Evolutionary conservation across 225 moss, liverwort and hornwort species (phyloP).

Genomic region (Marchantia polymorpha): DNA sequence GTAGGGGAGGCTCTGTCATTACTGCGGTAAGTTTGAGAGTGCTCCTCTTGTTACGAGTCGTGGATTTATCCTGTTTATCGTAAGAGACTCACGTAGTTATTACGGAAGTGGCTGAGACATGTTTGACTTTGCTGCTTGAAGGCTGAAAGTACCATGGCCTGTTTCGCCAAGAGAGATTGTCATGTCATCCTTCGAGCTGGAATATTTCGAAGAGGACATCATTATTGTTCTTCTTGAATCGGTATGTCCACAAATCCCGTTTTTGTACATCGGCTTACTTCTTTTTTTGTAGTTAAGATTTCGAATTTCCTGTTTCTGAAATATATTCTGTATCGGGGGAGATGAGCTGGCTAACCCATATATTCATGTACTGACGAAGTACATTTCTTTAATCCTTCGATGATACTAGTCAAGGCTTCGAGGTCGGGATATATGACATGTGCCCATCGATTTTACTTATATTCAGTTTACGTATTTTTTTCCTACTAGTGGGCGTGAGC

Average conservation of each 20-base stretch:
- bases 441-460: no score
- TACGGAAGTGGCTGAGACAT: not conserved
- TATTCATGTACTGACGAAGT: no score
- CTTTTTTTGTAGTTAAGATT: no score
- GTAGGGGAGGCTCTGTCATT: conserved; percentile 72
- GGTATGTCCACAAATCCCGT: conserved; percentile 28
- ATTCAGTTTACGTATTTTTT: no score
- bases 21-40: conserved; percentile 48
- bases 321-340: no score
- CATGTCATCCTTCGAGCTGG: conserved; percentile 79
- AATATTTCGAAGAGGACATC: conserved; percentile 78
- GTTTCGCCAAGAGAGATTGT: conserved; percentile 87
- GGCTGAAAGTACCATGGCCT: conserved; percentile 98
- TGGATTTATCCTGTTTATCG: not conserved
- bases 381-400: no score
- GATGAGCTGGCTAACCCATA: no score
- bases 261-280: no score
- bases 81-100: not conserved
- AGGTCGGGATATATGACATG: no score
- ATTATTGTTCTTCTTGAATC: conserved; percentile 71
- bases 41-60: not conserved
- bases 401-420: no score
- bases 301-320: no score
- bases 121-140: conserved; percentile 23
- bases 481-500: not conserved